Evolutionary conservation across 495 filamentous ascomycete species (phyloP), one percentile per base, ranked within the genome.

Genomic region (Annulohypoxylon stygium): DNA sequence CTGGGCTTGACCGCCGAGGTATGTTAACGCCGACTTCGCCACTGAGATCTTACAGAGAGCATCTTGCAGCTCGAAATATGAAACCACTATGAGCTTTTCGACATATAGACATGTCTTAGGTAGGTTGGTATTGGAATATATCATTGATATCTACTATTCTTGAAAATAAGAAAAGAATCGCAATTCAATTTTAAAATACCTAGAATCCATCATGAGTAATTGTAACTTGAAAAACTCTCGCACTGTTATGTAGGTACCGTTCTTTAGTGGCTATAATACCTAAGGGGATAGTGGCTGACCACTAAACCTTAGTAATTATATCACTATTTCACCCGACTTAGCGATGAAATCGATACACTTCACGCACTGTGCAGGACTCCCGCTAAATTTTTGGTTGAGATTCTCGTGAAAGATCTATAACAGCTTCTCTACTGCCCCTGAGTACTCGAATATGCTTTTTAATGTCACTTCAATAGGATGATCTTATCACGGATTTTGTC

Each of bases 21-120:
- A 67, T 67, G 26, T 55, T 36, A n/a, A 11, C 30, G 12, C 50
- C 25, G 7, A 33, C 12, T 5, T 33, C 50, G 8, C 50, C 50
- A n/a, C 2, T n/a, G 5, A 54, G 50, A 7, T 54, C 50, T 33
- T 54, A 33, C 34, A 54, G n/a, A 54, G 50, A 54, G 50, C 50
- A 54, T 11, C 33, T 57, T 37, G 33, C 5, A 37, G 20, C 37
- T 18, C 37, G 53, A 37, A 12, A 37, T 37, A 36, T 4, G 16
- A 36, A 8, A 30, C 14, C 14, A 20, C 16, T 4, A 36, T 55
- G 1, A 55, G 18, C 2, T 26, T 4, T 7, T 36, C 16, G 9
- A 0, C 47, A 6, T 2, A 36, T 39, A 39, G 36, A 11, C 11
- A 10, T 6, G 0, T 3, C 0, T 6, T 30, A 30, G 30, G 30